phyloP scores from a whole-genome alignment of 257 asterid species.

The Solanum tarijense region DNA sequence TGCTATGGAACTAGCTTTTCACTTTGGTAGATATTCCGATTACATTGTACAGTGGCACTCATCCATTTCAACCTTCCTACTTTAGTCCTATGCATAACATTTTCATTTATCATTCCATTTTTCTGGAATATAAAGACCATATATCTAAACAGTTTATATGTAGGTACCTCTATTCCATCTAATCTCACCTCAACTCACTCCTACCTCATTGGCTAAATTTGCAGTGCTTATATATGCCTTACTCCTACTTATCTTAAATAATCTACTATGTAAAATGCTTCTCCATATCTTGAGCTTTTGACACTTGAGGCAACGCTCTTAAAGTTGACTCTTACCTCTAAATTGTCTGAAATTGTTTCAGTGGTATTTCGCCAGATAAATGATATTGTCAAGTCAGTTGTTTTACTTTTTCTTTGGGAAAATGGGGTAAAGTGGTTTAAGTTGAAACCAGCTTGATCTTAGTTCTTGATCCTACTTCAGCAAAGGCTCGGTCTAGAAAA shows the following conservation, averaged over 20 bases:
- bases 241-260: background rate
- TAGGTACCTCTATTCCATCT: background rate
- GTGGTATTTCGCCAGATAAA: background rate
- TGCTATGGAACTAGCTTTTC: background rate
- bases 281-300: background rate
- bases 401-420: background rate
- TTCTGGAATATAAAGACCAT: background rate
- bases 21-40: background rate
- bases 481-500: background rate
- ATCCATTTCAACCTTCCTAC: background rate
- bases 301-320: background rate
- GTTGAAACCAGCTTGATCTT: background rate
- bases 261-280: background rate
- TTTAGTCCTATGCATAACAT: background rate
- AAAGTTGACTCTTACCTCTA: background rate
- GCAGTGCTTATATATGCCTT: background rate
- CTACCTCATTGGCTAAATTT: background rate
- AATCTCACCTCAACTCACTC: background rate
- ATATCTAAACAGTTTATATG: background rate
- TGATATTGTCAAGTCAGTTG: background rate
- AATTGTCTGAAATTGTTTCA: background rate
- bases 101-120: background rate
- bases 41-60: background rate
- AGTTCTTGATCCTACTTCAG: background rate
- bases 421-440: background rate